These are phyloP conservation scores for Phallus indusiatus DNA, from an alignment of 768 basidiomycete genomes.

Conservation along the genomic window DNA sequence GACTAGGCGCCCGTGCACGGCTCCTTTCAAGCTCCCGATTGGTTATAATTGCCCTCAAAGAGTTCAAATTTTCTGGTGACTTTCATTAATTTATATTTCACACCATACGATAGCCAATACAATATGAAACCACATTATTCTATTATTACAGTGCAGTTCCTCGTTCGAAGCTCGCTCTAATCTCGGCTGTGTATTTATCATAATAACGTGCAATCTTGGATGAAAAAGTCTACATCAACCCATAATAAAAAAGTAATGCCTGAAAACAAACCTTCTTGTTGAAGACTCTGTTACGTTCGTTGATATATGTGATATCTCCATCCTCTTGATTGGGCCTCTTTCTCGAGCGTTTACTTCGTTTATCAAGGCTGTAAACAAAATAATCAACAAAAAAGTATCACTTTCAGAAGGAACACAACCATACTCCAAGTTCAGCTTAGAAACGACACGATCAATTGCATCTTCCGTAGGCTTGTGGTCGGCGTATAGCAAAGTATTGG, in stretches of 20 bases:
- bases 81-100: background rate
- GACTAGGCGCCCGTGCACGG: constrained; percentile 1
- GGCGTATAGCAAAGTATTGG: constrained; percentile 86
- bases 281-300: constrained; percentile 95
- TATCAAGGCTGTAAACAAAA: constrained; percentile 56
- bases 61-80: background rate
- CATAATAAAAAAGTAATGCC: background rate
- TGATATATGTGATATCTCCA: constrained; percentile 98
- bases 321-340: constrained; percentile 87
- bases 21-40: too few relatives aligned
- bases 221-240: background rate
- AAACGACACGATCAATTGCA: constrained; percentile 84
- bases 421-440: constrained; percentile 89
- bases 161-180: constrained; percentile 94
- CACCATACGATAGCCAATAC: too few relatives aligned
- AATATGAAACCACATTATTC: background rate
- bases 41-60: background rate
- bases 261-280: constrained; percentile 73
- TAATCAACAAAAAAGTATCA: background rate
- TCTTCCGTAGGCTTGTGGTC: constrained; percentile 95
- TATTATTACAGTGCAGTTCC: constrained; percentile 71
- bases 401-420: constrained; percentile 27
- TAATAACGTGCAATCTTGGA: constrained; percentile 84
- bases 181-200: constrained; percentile 95
- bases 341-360: constrained; percentile 82